These are phyloP conservation scores for Penicillium concentricum DNA, from an alignment of 2,329 filamentous ascomycete genomes.

Conservation along the genomic window DNA sequence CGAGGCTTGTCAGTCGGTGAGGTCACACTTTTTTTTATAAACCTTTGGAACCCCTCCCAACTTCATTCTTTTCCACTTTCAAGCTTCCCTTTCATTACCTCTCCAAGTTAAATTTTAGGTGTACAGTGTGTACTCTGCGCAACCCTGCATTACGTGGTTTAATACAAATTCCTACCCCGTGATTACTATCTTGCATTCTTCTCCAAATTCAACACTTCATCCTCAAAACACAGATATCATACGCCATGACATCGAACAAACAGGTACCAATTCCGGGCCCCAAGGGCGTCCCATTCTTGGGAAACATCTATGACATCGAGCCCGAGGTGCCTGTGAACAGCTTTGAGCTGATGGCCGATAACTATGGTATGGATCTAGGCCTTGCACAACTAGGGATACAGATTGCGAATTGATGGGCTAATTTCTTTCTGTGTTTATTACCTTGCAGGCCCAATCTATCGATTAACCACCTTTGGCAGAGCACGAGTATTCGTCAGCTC, in stretches of 20 bases:
- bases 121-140: too few species aligned
- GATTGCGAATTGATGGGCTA: neutral
- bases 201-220: neutral
- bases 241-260: conserved; percentile 19
- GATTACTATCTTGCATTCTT: neutral
- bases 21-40: neutral
- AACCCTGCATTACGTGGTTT: neutral
- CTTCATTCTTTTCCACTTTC: too few species aligned
- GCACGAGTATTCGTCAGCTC: conserved; percentile 52
- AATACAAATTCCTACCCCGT: neutral
- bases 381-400: neutral
- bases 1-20: neutral
- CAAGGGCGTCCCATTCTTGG: conserved; percentile 62
- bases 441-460: conserved; percentile 57
- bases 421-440: neutral
- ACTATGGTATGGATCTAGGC: conserved; percentile 55
- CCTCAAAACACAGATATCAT: neutral
- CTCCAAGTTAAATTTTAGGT: neutral
- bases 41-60: too few species aligned
- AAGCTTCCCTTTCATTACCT: too few species aligned
- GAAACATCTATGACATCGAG: conserved; percentile 65
- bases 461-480: conserved; percentile 51
- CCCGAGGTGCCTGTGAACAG: conserved; percentile 57
- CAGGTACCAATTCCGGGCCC: conserved; percentile 60
- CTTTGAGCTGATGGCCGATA: conserved; percentile 58